Conservation (phyloP, 23 red algal genomes). For the Chondrus crispus region DNA sequence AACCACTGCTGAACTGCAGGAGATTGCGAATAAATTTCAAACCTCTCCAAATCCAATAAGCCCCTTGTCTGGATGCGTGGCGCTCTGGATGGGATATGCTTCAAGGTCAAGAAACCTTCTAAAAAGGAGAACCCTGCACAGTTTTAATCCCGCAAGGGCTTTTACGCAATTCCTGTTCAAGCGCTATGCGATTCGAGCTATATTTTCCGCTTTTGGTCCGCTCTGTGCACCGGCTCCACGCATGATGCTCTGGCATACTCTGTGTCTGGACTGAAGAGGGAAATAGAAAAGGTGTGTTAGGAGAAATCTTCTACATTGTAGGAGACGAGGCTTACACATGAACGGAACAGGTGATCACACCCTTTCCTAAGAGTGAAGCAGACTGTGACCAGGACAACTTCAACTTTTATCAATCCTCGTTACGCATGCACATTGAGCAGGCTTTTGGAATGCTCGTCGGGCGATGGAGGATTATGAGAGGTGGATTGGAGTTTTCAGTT, state of each 20-base stretch:
- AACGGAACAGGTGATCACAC: background rate
- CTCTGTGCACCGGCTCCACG: conserved; percentile 5
- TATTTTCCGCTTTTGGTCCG: background rate
- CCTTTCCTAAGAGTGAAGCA: too few species aligned
- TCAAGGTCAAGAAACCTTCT: background rate
- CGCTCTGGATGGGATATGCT: background rate
- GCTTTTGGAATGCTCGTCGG: background rate
- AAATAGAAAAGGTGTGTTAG: background rate
- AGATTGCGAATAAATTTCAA: background rate
- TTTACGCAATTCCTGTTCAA: conserved; percentile 9
- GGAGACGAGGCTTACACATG: background rate
- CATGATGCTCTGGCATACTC: conserved; percentile 5
- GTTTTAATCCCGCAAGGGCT: background rate
- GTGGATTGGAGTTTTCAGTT: background rate
- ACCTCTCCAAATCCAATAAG: background rate
- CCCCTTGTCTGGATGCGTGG: background rate
- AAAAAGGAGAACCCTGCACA: background rate
- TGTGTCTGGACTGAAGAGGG: background rate
- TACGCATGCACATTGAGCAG: background rate
- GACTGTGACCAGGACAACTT: background rate
- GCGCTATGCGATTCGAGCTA: background rate
- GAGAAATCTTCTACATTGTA: background rate
- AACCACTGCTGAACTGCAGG: background rate
- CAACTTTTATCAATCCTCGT: background rate
- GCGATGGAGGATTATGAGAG: background rate